phyloP scores from a whole-genome alignment of 352 stramenopile genomes.

The Pythium myriotylum region DNA sequence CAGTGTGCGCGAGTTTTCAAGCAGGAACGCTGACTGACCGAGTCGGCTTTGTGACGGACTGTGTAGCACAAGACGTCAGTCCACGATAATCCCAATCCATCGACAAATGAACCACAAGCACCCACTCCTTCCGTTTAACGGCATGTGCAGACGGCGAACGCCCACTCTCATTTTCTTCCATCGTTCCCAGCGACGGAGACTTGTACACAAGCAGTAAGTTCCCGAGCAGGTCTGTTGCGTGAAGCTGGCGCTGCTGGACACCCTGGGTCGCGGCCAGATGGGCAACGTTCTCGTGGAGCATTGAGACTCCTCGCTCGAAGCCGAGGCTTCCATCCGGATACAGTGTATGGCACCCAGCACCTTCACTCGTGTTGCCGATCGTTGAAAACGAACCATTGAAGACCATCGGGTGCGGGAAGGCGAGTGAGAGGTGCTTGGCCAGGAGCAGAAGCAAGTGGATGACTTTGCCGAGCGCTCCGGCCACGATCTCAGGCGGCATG shows the following conservation, averaged over 20 bases:
- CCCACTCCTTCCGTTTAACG: neutral
- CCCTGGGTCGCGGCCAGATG: slow-evolving; percentile 61
- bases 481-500: slow-evolving; percentile 72
- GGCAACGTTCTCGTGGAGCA: slow-evolving; percentile 81
- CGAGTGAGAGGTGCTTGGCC: slow-evolving; percentile 67
- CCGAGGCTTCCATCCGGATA: slow-evolving; percentile 82
- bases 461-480: slow-evolving; percentile 68
- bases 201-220: slow-evolving; percentile 68
- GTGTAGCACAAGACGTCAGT: neutral
- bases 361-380: slow-evolving; percentile 79
- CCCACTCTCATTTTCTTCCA: slow-evolving; percentile 15
- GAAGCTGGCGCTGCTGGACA: slow-evolving; percentile 35
- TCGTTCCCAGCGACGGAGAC: slow-evolving; percentile 38
- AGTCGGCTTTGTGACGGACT: slow-evolving; percentile 22
- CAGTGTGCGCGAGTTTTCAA: slow-evolving; percentile 56
- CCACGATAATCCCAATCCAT: too few species aligned
- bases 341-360: slow-evolving; percentile 77
- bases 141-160: neutral
- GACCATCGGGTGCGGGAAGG: slow-evolving; percentile 82
- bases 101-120: too few species aligned
- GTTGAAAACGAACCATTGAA: slow-evolving; percentile 89
- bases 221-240: slow-evolving; percentile 61
- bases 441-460: slow-evolving; percentile 77
- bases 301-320: slow-evolving; percentile 70
- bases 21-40: slow-evolving; percentile 33